These are phyloP conservation scores for Plasmopara viticola DNA, from an alignment of 352 stramenopile genomes.

Conservation along the genomic window DNA sequence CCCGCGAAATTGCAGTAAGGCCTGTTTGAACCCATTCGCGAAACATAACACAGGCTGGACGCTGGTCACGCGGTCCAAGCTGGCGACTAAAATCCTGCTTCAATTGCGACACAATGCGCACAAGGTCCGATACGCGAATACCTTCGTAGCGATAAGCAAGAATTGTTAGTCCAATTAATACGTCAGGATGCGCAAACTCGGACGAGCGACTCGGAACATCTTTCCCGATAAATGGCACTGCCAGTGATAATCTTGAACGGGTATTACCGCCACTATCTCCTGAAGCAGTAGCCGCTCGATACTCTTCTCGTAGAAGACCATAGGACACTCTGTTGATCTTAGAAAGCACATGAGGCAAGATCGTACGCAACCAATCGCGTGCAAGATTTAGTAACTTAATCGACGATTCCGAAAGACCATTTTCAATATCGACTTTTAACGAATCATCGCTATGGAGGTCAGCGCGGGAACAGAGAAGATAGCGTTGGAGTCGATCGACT, in stretches of 20 bases:
- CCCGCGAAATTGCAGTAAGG: conserved; percentile 26
- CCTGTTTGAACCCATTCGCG: conserved; percentile 62
- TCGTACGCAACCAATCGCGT: conserved; percentile 95
- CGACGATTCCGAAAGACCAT: conserved; percentile 62
- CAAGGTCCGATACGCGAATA: conserved; percentile 76
- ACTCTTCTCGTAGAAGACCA: conserved; percentile 87
- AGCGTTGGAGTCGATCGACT: conserved; percentile 54
- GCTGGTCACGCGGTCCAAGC: conserved; percentile 72
- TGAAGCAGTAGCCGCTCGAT: conserved; percentile 38
- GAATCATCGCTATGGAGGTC: conserved; percentile 68
- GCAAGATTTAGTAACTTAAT: conserved; percentile 99
- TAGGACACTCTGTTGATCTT: conserved; percentile 99
- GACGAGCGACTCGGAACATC: conserved; percentile 97
- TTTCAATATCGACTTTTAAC: conserved; percentile 75
- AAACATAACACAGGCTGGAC: conserved; percentile 72
- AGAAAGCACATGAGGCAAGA: conserved; percentile 96
- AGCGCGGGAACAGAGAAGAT: conserved; percentile 51
- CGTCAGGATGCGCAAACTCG: conserved; percentile 99
- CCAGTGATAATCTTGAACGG: conserved; percentile 93
- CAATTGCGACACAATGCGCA: conserved; percentile 82
- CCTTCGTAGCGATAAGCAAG: conserved; percentile 89
- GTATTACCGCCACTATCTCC: conserved; percentile 83
- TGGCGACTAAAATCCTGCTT: conserved; percentile 86
- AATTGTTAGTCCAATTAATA: conserved; percentile 89
- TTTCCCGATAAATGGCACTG: conserved; percentile 99